Conservation (phyloP, 75 land plant genomes). For the Larix kaempferi region DNA sequence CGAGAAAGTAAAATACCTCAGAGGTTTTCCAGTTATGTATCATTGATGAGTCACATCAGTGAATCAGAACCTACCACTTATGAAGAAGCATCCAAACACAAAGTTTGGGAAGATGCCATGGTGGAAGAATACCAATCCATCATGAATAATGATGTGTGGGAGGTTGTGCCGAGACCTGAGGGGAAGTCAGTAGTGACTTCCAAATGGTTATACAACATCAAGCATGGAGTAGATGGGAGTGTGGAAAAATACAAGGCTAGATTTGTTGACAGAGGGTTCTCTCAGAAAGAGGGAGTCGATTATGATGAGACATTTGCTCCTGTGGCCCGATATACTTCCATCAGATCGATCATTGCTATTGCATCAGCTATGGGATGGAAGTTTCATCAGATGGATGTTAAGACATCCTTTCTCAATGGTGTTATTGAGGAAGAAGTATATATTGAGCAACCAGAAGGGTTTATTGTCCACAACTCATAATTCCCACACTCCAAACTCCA, state of each 20-base stretch:
- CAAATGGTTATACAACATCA: too few species aligned
- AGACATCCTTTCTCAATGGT: background rate
- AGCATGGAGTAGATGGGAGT: background rate
- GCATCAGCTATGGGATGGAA: background rate
- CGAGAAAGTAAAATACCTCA: too few species aligned
- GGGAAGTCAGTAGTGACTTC: too few species aligned
- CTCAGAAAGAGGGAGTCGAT: background rate
- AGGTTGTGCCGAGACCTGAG: background rate
- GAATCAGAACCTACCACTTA: background rate
- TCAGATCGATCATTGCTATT: background rate
- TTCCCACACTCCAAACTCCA: too few species aligned
- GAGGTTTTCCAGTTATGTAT: too few species aligned
- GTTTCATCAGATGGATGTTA: background rate
- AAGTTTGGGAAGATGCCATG: background rate
- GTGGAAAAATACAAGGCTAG: background rate
- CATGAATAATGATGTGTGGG: background rate
- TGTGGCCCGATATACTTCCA: background rate
- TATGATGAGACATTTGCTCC: background rate
- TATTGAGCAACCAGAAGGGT: background rate
- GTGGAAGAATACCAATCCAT: background rate
- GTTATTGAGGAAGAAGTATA: background rate
- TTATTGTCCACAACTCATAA: too few species aligned
- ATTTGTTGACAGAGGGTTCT: background rate
- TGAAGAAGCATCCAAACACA: background rate
- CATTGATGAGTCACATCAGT: too few species aligned